Evolutionary conservation across 192 early-diverging fungal species (phyloP), one percentile per base, ranked within the genome.

Genomic region (Umbelopsis sp.): DNA sequence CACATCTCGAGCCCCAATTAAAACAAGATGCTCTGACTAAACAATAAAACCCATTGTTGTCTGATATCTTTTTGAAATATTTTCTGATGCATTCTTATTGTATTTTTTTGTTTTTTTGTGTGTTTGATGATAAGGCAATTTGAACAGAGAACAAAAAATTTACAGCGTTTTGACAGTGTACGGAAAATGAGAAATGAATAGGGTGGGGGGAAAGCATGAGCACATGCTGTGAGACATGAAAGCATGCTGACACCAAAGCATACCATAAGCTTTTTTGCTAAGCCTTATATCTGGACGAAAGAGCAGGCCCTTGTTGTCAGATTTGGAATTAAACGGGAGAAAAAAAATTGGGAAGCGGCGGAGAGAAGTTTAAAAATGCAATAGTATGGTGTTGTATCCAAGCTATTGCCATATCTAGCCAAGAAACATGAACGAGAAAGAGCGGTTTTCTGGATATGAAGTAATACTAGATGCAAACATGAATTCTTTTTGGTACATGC

Each of bases 21-120:
- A 62, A 34, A 20, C 56, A 20, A 62, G 11, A 62, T 32, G 29
- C 31, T 29, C 56, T 32, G 17, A 11, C 26, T 32, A n/a, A 26
- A n/a, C 26, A 62, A 22, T 29, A 62, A 29, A 62, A 62, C 16
- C 2, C 56, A 62, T 62, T 62, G 56, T 62, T 62, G 56, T 62
- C 56, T 31, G 56, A 41, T 41, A 41, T 41, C 38, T 41, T 41
- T 41, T 41, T 41, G 38, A 41, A 41, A 41, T 41, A 41, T 41
- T 11, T 1, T 41, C 12, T 41, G 38, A 41, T 11, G 38, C 38
- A 41, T 41, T 41, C 38, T 41, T 41, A 41, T 41, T 41, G 38
- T 11, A 41, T 41, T 41, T 41, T 41, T 41, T 38, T 38, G n/a
- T 38, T 41, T 41, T 41, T 41, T 41, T 41, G 38, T 1, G 38